Base-by-base conservation (phyloP, 2,329 filamentous ascomycete genomes). In the Neocucurbitaria cava region DNA sequence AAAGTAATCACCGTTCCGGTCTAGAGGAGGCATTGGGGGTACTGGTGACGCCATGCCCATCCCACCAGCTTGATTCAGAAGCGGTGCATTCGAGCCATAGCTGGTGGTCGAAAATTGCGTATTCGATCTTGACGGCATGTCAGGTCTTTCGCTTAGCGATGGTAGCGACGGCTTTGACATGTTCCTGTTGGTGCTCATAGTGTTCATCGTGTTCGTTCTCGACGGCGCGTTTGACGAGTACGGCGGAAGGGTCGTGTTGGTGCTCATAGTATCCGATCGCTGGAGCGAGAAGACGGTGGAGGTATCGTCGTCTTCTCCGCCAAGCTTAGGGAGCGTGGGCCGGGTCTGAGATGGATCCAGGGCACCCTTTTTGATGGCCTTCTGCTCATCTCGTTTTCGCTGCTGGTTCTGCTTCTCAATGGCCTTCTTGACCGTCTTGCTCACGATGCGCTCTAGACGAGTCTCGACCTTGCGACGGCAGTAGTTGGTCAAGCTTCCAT, bases 401-500 rank as follows among this genome's bases (percentile, higher is more conserved):
- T 81, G 75, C 49, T 76, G 77, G 49, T 87, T 87, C 48, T 95
- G 89, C 66, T 92, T 92, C 46, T 88, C 89, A 23, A 98, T 78
- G 0, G 92, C 94, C 74, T 92, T 93, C 77, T 95, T 92, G 67
- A 96, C 90, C 78, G 95, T 97, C 67, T 82, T 85, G 49, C 87
- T 87, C 3, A 98, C 93, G 62, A 98, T 95, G 64, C 87, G 87
- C 70, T 89, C 89, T 62, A 99, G 82, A 62, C 92, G 84, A 67
- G 86, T 88, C 77, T 96, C 96, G 73, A 96, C 89, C 79, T 98
- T 98, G 41, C 92, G 89, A 58, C 91, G 89, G 73, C 95, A 98
- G 78, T 96, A 99, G 23, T 88, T 87, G 5, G 87, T 86, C 26
- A 99, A 82, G 7, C 90, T 88, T 5, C 92, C 91, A 69, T 97